These are phyloP conservation scores for Xylaria castorea DNA, from an alignment of 495 filamentous ascomycete genomes.

Conservation along the genomic window DNA sequence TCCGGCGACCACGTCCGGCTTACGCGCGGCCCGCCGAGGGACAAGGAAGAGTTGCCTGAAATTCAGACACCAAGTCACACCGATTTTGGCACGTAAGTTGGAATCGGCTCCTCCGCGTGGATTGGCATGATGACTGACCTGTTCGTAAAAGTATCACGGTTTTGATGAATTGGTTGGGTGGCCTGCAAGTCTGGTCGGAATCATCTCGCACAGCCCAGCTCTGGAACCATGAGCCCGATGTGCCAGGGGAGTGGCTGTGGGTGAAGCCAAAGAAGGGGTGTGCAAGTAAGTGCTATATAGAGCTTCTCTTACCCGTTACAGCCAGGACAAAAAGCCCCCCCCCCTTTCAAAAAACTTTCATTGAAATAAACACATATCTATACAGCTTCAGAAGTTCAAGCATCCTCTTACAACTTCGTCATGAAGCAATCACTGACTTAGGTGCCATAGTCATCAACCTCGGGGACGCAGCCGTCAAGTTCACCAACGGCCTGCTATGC, in stretches of 20 bases:
- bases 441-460: conserved; percentile 61
- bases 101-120: conserved; percentile 29
- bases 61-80: conserved; percentile 46
- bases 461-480: conserved; percentile 69
- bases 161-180: conserved; percentile 66
- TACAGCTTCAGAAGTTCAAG: background rate
- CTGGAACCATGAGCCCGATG: conserved; percentile 34
- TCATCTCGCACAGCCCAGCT: conserved; percentile 38
- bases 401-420: background rate
- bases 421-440: background rate
- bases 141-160: conserved; percentile 54
- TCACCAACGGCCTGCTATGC: conserved; percentile 65
- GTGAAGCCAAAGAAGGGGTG: conserved; percentile 64
- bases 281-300: conserved; percentile 39
- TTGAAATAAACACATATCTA: background rate
- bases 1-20: conserved; percentile 69
- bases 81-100: conserved; percentile 53
- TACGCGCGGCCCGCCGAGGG: conserved; percentile 39
- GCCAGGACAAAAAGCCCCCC: background rate
- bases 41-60: conserved; percentile 35
- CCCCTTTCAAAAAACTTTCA: background rate
- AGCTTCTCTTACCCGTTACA: background rate
- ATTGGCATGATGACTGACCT: background rate
- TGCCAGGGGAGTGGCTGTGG: conserved; percentile 61
- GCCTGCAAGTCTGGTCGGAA: conserved; percentile 63